phyloP scores from a whole-genome alignment of 106 monocot genomes.

The Chionographis japonica region DNA sequence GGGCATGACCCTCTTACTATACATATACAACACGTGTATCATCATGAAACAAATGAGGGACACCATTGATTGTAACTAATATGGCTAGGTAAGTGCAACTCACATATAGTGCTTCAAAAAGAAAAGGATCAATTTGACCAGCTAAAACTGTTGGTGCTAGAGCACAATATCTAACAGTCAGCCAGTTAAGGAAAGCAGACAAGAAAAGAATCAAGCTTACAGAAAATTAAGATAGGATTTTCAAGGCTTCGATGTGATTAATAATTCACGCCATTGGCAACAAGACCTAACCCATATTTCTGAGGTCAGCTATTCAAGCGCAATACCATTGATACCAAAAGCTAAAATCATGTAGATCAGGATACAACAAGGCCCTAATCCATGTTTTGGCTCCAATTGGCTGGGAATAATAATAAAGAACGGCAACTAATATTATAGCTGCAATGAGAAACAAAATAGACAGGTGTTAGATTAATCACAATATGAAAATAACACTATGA shows the following conservation, averaged over 20 bases:
- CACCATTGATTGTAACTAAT: neutral
- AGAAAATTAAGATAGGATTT: neutral
- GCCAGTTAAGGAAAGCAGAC: slow-evolving; percentile 27
- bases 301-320: no score
- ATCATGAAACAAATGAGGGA: neutral
- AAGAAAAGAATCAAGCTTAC: neutral
- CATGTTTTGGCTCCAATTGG: slow-evolving; percentile 58
- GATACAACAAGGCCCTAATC: slow-evolving; percentile 80
- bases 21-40: neutral
- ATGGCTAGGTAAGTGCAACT: slow-evolving; percentile 20
- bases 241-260: neutral
- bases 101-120: slow-evolving; percentile 95
- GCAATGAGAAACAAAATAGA: slow-evolving; percentile 22
- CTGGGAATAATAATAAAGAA: slow-evolving; percentile 79
- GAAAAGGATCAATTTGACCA: slow-evolving; percentile 78
- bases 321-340: neutral
- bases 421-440: slow-evolving; percentile 84
- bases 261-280: no score
- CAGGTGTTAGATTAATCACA: neutral
- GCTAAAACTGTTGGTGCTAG: slow-evolving; percentile 80
- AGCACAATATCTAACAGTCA: slow-evolving; percentile 72
- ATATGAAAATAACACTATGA: neutral
- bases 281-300: no score
- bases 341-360: slow-evolving; percentile 17
- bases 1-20: neutral